phyloP scores from a whole-genome alignment of 441 rosid species.

The Eutrema salsugineum region DNA sequence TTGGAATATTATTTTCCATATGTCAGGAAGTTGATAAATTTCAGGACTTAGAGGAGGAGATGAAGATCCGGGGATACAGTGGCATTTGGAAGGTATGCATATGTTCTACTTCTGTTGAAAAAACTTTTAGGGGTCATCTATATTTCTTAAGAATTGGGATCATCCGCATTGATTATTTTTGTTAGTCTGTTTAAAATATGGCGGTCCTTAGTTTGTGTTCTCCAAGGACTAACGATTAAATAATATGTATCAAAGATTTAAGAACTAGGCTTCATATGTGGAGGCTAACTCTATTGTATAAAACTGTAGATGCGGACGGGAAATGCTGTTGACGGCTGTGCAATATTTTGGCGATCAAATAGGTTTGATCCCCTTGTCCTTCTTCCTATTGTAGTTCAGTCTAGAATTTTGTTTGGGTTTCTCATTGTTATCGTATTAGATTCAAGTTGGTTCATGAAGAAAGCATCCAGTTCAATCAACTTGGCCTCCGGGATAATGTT shows the following conservation, averaged over 20 bases:
- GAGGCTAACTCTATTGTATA: slow-evolving; percentile 15
- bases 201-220: background rate
- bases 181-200: background rate
- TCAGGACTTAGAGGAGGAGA: slow-evolving; percentile 67
- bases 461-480: slow-evolving; percentile 70
- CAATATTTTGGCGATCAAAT: slow-evolving; percentile 87
- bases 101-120: background rate
- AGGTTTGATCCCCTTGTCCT: slow-evolving; percentile 41
- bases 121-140: background rate
- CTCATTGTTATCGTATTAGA: slow-evolving; percentile 40
- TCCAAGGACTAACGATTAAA: background rate
- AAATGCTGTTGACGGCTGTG: slow-evolving; percentile 92
- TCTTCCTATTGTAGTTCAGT: slow-evolving; percentile 1
- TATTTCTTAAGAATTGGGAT: background rate
- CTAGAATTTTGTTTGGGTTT: slow-evolving; percentile 19
- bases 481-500: slow-evolving; percentile 94
- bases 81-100: slow-evolving; percentile 84
- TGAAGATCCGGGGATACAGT: slow-evolving; percentile 63
- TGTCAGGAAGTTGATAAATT: slow-evolving; percentile 90
- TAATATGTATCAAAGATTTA: background rate
- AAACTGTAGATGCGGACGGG: slow-evolving; percentile 90
- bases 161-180: background rate
- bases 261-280: background rate
- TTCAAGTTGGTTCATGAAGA: slow-evolving; percentile 89
- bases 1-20: background rate